A percentile compares a stretch with the other conserved stretches of the same genome.
These are phyloP conservation scores for Kuraishia hungarica DNA, from an alignment of 805 yeast genomes.

Conservation along the genomic window DNA sequence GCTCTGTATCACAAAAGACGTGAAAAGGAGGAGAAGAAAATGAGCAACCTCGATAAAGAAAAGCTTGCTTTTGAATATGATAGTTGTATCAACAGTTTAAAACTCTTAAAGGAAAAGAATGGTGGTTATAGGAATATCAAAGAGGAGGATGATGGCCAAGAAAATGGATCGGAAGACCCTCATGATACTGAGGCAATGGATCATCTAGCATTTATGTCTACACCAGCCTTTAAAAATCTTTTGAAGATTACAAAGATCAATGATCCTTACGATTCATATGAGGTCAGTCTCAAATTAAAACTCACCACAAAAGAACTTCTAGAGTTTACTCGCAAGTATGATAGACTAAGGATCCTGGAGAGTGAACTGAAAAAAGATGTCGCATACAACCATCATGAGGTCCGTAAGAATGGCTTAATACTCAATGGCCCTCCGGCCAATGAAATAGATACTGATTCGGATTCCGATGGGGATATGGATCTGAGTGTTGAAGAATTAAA, in stretches of 20 bases:
- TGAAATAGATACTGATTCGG: conserved; percentile 7
- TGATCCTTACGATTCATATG: conserved; percentile 37
- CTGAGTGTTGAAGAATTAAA: conserved; percentile 18
- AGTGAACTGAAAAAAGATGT: conserved; percentile 19
- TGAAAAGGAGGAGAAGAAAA: conserved; percentile 56
- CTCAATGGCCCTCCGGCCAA: neutral
- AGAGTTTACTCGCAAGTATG: conserved; percentile 26
- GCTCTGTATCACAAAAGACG: conserved; percentile 44
- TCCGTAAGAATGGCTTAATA: conserved; percentile 3
- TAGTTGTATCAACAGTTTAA: conserved; percentile 35
- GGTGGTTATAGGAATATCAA: conserved; percentile 2
- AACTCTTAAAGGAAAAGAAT: conserved; percentile 19
- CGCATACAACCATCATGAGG: conserved; percentile 8
- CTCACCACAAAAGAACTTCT: conserved; percentile 42
- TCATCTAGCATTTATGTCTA: conserved; percentile 4
- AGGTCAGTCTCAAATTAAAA: conserved; percentile 40
- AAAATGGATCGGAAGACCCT: neutral
- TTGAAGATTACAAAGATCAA: conserved; percentile 41
- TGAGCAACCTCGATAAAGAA: conserved; percentile 45
- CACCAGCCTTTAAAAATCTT: conserved; percentile 19
- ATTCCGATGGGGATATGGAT: conserved; percentile 20
- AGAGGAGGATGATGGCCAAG: neutral
- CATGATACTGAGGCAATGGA: neutral
- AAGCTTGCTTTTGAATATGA: conserved; percentile 51
- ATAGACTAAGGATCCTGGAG: conserved; percentile 29